phyloP scores from a whole-genome alignment of 75 land plant species.

The Isoetes taiwanensis region DNA sequence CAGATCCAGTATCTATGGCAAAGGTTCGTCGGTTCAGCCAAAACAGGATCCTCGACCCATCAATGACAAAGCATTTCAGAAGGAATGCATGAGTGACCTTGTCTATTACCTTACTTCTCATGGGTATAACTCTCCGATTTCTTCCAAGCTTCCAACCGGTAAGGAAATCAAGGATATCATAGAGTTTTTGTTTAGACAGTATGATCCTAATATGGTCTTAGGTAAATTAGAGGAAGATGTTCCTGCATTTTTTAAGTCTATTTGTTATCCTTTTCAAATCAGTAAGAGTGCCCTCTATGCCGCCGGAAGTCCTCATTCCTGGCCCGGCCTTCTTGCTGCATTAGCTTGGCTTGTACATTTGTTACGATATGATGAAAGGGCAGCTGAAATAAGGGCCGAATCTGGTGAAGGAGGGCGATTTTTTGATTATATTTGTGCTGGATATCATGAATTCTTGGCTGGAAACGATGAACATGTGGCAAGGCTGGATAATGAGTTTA shows the following conservation, averaged over 20 bases:
- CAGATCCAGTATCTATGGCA: conserved; percentile 12
- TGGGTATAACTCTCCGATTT: conserved; percentile 19
- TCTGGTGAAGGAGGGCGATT: conserved; percentile 2
- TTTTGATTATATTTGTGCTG: conserved; percentile 9
- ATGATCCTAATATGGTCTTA: conserved; percentile 22
- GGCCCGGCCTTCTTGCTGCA: conserved; percentile 62
- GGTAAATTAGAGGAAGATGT: conserved; percentile 58
- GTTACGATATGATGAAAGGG: conserved; percentile 23
- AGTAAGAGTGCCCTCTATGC: conserved; percentile 56
- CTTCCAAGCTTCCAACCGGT: conserved; percentile 51
- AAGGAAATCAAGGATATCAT: conserved; percentile 53
- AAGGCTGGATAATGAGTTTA: conserved; percentile 21
- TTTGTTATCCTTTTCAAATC: conserved; percentile 53
- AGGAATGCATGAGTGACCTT: conserved; percentile 30
- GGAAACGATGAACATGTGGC: conserved; percentile 58
- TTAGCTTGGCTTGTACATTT: conserved; percentile 65
- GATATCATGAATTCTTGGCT: conserved; percentile 37
- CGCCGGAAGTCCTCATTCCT: conserved; percentile 69
- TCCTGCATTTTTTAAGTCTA: conserved; percentile 25
- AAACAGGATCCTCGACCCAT: conserved; percentile 24
- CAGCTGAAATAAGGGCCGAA: neutral
- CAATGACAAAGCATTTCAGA: conserved; percentile 39
- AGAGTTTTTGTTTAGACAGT: conserved; percentile 33
- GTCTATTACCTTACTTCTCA: conserved; percentile 44
- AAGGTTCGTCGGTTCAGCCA: conserved; percentile 17